phyloP scores from a whole-genome alignment of 139 green algal genomes.

The Volvox africanus region DNA sequence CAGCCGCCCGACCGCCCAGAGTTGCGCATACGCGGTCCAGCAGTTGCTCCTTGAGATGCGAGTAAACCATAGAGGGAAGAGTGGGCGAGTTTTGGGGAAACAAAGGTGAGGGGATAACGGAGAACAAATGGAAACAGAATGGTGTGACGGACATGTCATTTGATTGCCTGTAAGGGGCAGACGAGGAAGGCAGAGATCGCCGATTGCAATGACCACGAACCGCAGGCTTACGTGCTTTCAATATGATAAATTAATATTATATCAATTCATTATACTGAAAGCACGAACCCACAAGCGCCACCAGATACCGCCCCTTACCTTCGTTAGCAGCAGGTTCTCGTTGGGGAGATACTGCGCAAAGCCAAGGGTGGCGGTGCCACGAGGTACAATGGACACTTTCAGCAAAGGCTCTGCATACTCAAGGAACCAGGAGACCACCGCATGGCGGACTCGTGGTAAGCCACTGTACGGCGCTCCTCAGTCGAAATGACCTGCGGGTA shows the following conservation, averaged over 20 bases:
- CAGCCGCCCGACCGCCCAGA: slow-evolving; percentile 94
- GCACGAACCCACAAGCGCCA: too few relatives aligned
- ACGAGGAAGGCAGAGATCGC: too few relatives aligned
- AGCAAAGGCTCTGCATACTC: slow-evolving; percentile 97
- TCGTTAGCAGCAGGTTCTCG: slow-evolving; percentile 97
- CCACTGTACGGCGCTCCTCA: slow-evolving; percentile 96
- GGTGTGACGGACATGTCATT: too few relatives aligned
- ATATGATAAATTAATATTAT: too few relatives aligned
- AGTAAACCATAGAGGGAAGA: neutral
- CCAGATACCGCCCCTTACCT: slow-evolving; percentile 29
- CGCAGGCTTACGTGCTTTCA: too few relatives aligned
- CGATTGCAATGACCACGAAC: too few relatives aligned
- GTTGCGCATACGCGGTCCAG: slow-evolving; percentile 94
- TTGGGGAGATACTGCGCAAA: slow-evolving; percentile 99
- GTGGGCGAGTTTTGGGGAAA: neutral
- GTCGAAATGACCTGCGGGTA: slow-evolving; percentile 66
- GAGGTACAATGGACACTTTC: slow-evolving; percentile 97
- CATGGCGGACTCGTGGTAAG: slow-evolving; percentile 96
- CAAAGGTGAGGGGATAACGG: neutral
- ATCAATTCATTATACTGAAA: too few relatives aligned
- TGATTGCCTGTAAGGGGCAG: too few relatives aligned
- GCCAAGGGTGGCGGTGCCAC: slow-evolving; percentile 93
- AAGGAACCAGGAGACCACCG: slow-evolving; percentile 98
- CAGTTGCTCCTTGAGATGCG: slow-evolving; percentile 81
- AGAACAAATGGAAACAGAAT: too few relatives aligned